Evolutionary conservation across 345 rosid genomes (phyloP).

Genomic region (Microthlaspi erraticum): DNA sequence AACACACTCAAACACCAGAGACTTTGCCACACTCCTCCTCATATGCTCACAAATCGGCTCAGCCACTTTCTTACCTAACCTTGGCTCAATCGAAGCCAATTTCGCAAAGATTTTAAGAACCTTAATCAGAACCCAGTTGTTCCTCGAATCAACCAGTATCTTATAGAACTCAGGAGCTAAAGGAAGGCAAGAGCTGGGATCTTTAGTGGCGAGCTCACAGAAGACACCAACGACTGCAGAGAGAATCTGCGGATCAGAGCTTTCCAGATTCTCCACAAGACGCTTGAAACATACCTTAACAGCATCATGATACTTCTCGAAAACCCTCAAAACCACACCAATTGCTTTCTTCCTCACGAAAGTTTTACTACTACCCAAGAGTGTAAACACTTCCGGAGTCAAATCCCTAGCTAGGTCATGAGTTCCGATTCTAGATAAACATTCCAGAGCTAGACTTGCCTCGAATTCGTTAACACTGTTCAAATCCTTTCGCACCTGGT

Average conservation of each 20-base stretch:
- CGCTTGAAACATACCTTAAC: conserved; percentile 89
- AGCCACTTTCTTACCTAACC: conserved; percentile 77
- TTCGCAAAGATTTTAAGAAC: conserved; percentile 78
- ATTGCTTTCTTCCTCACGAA: conserved; percentile 74
- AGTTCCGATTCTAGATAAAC: conserved; percentile 75
- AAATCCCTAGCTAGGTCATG: conserved; percentile 85
- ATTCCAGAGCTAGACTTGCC: conserved; percentile 79
- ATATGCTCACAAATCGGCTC: conserved; percentile 88
- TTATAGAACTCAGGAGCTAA: conserved; percentile 86
- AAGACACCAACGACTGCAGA: conserved; percentile 83
- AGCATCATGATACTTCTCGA: conserved; percentile 83
- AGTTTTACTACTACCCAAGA: conserved; percentile 66
- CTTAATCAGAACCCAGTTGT: conserved; percentile 90
- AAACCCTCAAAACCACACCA: conserved; percentile 71
- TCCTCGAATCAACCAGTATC: conserved; percentile 79
- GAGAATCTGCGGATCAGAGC: conserved; percentile 62
- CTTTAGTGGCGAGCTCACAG: conserved; percentile 72
- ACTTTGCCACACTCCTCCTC: conserved; percentile 86
- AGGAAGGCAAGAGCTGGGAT: conserved; percentile 76
- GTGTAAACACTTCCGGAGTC: conserved; percentile 73
- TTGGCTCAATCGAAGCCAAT: conserved; percentile 78
- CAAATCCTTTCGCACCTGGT: conserved; percentile 84
- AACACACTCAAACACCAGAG: conserved; percentile 85
- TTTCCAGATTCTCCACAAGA: conserved; percentile 82
- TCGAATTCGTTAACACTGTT: conserved; percentile 66